phyloP scores from a whole-genome alignment of 2,329 filamentous ascomycete species.

The Fusarium sp. region DNA sequence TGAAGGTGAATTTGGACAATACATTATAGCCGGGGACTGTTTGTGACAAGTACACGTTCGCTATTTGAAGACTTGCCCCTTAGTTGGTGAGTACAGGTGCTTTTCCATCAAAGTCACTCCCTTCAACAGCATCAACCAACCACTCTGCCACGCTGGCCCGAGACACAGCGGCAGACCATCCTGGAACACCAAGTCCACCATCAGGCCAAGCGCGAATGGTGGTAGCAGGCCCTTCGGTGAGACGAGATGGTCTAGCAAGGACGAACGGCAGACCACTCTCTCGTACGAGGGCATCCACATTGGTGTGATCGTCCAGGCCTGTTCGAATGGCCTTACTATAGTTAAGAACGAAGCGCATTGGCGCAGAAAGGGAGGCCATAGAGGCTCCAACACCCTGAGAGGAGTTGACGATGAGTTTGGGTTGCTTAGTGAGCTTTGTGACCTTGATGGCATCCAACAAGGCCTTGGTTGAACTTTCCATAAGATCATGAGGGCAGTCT shows the following conservation, averaged over 20 bases:
- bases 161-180: background rate
- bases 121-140: background rate
- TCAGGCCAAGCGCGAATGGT: background rate
- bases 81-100: background rate
- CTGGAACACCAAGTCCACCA: background rate
- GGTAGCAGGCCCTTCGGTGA: background rate
- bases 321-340: slow-evolving; percentile 58
- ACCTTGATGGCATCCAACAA: slow-evolving; percentile 52
- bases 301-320: slow-evolving; percentile 61
- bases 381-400: slow-evolving; percentile 63
- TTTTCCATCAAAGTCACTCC: background rate
- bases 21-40: slow-evolving; percentile 42
- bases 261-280: slow-evolving; percentile 20
- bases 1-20: background rate
- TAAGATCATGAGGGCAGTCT: slow-evolving; percentile 48
- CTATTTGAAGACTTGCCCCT: background rate
- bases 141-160: background rate
- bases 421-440: slow-evolving; percentile 46
- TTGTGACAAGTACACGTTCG: background rate
- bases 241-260: background rate
- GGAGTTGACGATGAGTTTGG: slow-evolving; percentile 62
- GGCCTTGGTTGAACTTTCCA: background rate
- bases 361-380: slow-evolving; percentile 54
- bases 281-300: slow-evolving; percentile 57
- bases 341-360: slow-evolving; percentile 58